Base-by-base conservation (phyloP, 2,329 filamentous ascomycete genomes). In the Chrysosporium keratinophilum region DNA sequence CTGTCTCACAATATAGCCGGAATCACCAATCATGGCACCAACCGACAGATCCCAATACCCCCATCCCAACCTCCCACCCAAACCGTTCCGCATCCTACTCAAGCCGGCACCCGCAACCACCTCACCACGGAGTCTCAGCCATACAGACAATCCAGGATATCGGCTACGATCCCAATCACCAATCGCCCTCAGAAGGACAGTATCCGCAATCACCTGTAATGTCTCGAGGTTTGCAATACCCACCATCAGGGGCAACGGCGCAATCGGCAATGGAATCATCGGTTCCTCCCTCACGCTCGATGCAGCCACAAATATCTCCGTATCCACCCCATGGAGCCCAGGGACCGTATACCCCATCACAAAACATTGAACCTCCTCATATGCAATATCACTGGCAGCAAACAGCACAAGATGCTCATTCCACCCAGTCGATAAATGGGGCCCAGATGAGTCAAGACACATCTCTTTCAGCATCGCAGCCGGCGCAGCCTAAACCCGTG, bases 401-500 rank as follows among this genome's bases (percentile, higher is more conserved):
- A 11, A 6, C 28, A 23, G 20, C 48, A 31, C 39, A 51, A 19
- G 23, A 23, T 28, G 19, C 12, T 10, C 37, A 52, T 28, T 4
- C 14, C 43, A 2, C 49, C 6, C 37, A 44, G 7, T 7, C 49
- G 56, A 62, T 50, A 61, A 63, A 23, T 58, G 62, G 47, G 61
- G 60, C 40, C 23, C 40, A 44, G 37, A 35, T 35, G 37, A 12
- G 23, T n/a, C 40, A 37, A 40, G 41, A 28, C 41, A 47, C 15
- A n/a, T 34, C 52, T 14, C 23, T 44, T 12, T 40, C 45, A 35
- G 37, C 46, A 15, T 33, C 50, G 59, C 67, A 83, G 56, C 81
- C 79, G 50, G 64, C 78, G 44, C 65, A 68, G 53, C 69, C 73
- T 41, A 72, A 77, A 60, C 65, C 76, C 68, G 65, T 85, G 45